A percentile compares a stretch with the other conserved stretches of the same genome.
Evolutionary conservation across 2,329 filamentous ascomycete species (phyloP).

Genomic region (Colletotrichum paranaense): DNA sequence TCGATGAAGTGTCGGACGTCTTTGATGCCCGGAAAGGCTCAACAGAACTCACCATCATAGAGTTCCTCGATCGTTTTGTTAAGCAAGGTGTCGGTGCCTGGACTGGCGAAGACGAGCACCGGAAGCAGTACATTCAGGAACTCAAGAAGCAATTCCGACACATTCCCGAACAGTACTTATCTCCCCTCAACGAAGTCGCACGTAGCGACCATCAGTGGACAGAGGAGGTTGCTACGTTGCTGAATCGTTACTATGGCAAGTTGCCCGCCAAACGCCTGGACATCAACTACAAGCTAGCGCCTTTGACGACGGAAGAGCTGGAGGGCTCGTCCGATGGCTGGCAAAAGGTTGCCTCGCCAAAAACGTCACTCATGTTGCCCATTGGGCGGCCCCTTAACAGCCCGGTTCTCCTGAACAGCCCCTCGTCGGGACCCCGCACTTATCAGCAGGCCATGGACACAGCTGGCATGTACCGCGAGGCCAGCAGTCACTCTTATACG

Average conservation of each 20-base stretch:
- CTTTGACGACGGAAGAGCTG: slow-evolving; percentile 47
- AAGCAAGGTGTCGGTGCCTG: slow-evolving; percentile 42
- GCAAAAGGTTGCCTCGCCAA: slow-evolving; percentile 20
- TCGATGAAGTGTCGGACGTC: slow-evolving; percentile 52
- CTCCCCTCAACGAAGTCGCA: slow-evolving; percentile 54
- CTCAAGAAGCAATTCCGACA: slow-evolving; percentile 52
- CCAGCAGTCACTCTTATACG: slow-evolving; percentile 45
- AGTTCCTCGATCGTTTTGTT: slow-evolving; percentile 57
- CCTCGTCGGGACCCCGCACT: background rate
- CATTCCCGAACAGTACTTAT: slow-evolving; percentile 56
- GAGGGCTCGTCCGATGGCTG: slow-evolving; percentile 37
- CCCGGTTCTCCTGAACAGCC: background rate
- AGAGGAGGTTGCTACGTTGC: slow-evolving; percentile 53
- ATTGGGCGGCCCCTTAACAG: slow-evolving; percentile 20
- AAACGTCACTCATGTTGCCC: slow-evolving; percentile 10
- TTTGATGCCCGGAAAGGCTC: slow-evolving; percentile 53
- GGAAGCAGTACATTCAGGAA: slow-evolving; percentile 45
- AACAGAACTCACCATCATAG: slow-evolving; percentile 51
- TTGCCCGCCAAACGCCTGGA: slow-evolving; percentile 49
- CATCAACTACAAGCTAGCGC: slow-evolving; percentile 52
- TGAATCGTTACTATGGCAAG: slow-evolving; percentile 56
- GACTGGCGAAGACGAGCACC: slow-evolving; percentile 42
- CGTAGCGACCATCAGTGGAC: slow-evolving; percentile 41
- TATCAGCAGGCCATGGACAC: slow-evolving; percentile 37
- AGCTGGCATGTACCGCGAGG: slow-evolving; percentile 42